Conservation (phyloP, 805 yeast species). For the Candida succiphila region DNA sequence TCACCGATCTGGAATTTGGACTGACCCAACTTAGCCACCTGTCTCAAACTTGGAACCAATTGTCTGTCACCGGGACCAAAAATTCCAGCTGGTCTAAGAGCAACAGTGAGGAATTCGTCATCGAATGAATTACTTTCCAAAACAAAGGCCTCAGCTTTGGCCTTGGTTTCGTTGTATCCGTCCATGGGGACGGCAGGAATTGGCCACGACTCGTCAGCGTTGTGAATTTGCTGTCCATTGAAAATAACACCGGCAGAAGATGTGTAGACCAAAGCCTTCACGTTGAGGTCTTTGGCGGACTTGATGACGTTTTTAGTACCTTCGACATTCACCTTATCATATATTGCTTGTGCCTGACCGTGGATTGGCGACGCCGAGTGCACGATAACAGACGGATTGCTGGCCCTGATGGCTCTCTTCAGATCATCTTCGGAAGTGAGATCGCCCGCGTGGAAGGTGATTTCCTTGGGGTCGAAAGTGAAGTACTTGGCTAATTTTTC, state of each 20-base stretch:
- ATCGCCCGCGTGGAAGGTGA: slow-evolving; percentile 71
- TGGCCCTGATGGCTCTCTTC: slow-evolving; percentile 42
- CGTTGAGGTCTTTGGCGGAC: slow-evolving; percentile 40
- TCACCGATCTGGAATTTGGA: slow-evolving; percentile 91
- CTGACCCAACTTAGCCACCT: slow-evolving; percentile 75
- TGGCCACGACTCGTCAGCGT: slow-evolving; percentile 93
- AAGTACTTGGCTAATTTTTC: slow-evolving; percentile 59
- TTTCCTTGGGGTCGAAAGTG: slow-evolving; percentile 53
- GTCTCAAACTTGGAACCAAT: slow-evolving; percentile 83
- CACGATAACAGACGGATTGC: slow-evolving; percentile 68
- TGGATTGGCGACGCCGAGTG: slow-evolving; percentile 97
- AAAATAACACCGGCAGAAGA: slow-evolving; percentile 97
- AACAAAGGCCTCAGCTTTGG: slow-evolving; percentile 78
- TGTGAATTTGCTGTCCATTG: slow-evolving; percentile 85
- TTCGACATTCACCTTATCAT: slow-evolving; percentile 80
- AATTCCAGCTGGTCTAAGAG: slow-evolving; percentile 94
- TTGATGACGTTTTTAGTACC: slow-evolving; percentile 75
- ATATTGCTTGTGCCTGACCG: slow-evolving; percentile 72
- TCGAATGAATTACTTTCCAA: slow-evolving; percentile 57
- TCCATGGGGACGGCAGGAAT: slow-evolving; percentile 91
- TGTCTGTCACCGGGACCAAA: slow-evolving; percentile 99
- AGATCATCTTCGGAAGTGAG: slow-evolving; percentile 69
- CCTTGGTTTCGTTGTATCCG: slow-evolving; percentile 92
- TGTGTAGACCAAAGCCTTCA: slow-evolving; percentile 78
- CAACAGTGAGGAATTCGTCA: slow-evolving; percentile 60